Conservation (phyloP, 768 basidiomycete genomes). For the Leccinum disarticulatum region DNA sequence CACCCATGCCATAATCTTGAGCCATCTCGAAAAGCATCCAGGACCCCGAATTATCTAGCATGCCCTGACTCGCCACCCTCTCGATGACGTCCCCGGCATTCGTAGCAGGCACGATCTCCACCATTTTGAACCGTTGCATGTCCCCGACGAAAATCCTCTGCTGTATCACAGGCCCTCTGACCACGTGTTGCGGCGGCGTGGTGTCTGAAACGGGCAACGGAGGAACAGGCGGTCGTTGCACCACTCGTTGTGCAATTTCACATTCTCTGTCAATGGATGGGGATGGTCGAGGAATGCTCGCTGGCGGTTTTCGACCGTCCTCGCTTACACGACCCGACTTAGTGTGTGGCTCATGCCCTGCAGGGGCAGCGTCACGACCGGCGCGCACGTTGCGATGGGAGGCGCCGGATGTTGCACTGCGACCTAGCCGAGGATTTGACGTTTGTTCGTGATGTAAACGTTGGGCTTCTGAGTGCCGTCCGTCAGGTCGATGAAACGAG, state of each 20-base stretch:
- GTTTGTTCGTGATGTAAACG: slow-evolving; percentile 33
- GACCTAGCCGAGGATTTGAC: slow-evolving; percentile 32
- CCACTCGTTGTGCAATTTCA: slow-evolving; percentile 24
- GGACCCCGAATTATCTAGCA: slow-evolving; percentile 60
- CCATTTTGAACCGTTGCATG: slow-evolving; percentile 70
- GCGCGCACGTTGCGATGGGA: slow-evolving; percentile 14
- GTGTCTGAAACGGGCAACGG: slow-evolving; percentile 37
- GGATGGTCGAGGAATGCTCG: slow-evolving; percentile 21
- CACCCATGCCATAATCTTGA: slow-evolving; percentile 92
- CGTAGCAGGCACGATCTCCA: slow-evolving; percentile 67
- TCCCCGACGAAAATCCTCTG: slow-evolving; percentile 78
- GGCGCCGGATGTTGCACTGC: slow-evolving; percentile 36
- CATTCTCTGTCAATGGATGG: slow-evolving; percentile 24
- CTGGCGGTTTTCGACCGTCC: slow-evolving; percentile 24
- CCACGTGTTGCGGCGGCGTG: slow-evolving; percentile 31
- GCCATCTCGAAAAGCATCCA: slow-evolving; percentile 94
- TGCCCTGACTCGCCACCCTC: slow-evolving; percentile 63
- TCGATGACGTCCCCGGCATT: slow-evolving; percentile 72
- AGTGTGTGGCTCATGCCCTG: slow-evolving; percentile 18
- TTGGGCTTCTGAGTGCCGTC: slow-evolving; percentile 35
- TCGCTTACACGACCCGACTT: slow-evolving; percentile 28
- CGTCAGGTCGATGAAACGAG: slow-evolving; percentile 59
- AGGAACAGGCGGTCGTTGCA: slow-evolving; percentile 38
- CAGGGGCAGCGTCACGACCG: slow-evolving; percentile 16
- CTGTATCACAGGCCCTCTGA: slow-evolving; percentile 43